phyloP scores from a whole-genome alignment of 345 rosid species.

The Citrus maxima region DNA sequence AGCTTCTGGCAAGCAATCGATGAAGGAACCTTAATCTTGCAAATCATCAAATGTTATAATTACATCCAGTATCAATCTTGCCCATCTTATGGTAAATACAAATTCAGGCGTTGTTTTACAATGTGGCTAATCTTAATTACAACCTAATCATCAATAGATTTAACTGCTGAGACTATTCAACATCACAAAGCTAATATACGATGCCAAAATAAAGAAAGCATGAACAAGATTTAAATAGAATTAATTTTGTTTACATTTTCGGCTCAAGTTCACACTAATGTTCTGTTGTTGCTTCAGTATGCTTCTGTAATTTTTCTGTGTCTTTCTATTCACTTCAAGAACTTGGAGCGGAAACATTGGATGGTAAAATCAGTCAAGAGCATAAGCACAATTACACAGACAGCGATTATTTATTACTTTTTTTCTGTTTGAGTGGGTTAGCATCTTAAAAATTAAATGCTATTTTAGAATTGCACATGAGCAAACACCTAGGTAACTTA shows the following conservation, averaged over 20 bases:
- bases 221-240: too few relatives aligned
- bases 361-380: not conserved
- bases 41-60: not conserved
- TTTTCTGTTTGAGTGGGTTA: not conserved
- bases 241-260: too few relatives aligned
- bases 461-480: not conserved
- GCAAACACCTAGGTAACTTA: not conserved
- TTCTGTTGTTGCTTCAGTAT: not conserved
- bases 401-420: not conserved
- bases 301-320: not conserved
- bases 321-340: not conserved
- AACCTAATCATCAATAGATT: too few relatives aligned
- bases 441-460: not conserved
- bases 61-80: too few relatives aligned
- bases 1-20: not conserved
- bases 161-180: too few relatives aligned
- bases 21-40: not conserved
- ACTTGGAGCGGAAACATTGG: not conserved
- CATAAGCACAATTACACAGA: not conserved
- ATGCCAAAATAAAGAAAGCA: too few relatives aligned
- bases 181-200: too few relatives aligned
- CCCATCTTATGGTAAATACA: too few relatives aligned
- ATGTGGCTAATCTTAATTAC: too few relatives aligned
- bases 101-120: too few relatives aligned
- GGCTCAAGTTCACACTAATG: not conserved